Evolutionary conservation across 495 filamentous ascomycete genomes (phyloP), one percentile per base, ranked within the genome.

Genomic region (Entonaema liquescens): DNA sequence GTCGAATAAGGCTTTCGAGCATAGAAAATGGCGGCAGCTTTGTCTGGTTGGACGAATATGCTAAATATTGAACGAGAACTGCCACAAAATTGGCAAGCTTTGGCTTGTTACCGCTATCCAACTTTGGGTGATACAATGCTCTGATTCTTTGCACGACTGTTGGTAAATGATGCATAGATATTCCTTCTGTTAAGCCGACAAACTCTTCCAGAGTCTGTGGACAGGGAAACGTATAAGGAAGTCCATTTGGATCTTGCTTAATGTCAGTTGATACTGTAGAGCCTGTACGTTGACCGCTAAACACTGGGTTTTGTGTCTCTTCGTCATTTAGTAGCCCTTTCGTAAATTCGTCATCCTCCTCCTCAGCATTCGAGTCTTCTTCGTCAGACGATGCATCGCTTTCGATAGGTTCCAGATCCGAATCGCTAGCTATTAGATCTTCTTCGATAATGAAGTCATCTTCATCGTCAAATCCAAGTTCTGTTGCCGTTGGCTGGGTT

Each of bases 371-470:
- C 33, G 87, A 85, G 25, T 87, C 84, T 28, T 88, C 86, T 11
- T 83, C 84, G 47, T 85, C 85, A n/a, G 76, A 85, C 17, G 83
- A 81, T 49, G 80, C 84, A 9, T 83, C 79, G 64, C 84, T 85
- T 58, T 83, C 86, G 62, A 88, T 86, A 7, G 87, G 84, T 21
- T 91, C 89, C 6, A 86, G 68, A 7, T 90, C 89, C 12, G 89
- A 90, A 33, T 84, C 90, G 62, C 85, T 90, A 1, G 88, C 88
- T 53, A 97, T 85, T 1, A 97, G 85, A 57, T 97, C 90, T 62
- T 95, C 92, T 64, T 97, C 95, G 60, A 97, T 90, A 8, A 93
- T 61, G 70, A 98, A 98, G 65, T 97, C 92, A 74, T 97, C 94
- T 76, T 98, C 94, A 70, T 97, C 94, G 67, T 97, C 93, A 31